These are phyloP conservation scores for Lentinula raphanica DNA, from an alignment of 768 basidiomycete genomes.

Conservation along the genomic window DNA sequence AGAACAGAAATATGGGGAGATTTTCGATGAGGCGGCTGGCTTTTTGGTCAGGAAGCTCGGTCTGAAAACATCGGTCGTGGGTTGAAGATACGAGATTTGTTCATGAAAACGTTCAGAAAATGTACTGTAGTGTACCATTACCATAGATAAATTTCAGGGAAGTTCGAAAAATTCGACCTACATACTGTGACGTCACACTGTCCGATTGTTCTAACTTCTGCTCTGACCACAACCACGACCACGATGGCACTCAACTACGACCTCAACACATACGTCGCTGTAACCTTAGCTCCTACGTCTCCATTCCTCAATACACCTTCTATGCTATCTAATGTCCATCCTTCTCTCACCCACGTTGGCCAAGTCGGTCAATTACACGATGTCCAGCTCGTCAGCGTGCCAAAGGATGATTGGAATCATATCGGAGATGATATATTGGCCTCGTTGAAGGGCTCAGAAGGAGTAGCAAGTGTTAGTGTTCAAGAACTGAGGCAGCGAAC, in stretches of 20 bases:
- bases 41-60: not conserved
- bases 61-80: no score
- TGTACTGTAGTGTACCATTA: no score
- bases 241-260: slow-evolving; percentile 25
- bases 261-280: slow-evolving; percentile 37
- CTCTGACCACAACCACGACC: slow-evolving; percentile 8
- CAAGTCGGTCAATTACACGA: slow-evolving; percentile 37
- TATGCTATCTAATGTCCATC: slow-evolving; percentile 25
- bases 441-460: slow-evolving; percentile 22
- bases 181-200: slow-evolving; percentile 3
- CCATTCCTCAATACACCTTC: slow-evolving; percentile 26
- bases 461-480: slow-evolving; percentile 32
- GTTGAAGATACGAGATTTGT: no score
- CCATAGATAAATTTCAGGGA: no score
- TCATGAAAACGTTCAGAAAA: no score
- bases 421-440: slow-evolving; percentile 25
- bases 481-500: slow-evolving; percentile 29
- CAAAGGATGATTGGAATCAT: slow-evolving; percentile 32
- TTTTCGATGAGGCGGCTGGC: not conserved
- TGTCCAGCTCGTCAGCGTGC: slow-evolving; percentile 40
- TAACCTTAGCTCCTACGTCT: slow-evolving; percentile 34
- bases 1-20: not conserved
- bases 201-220: not conserved
- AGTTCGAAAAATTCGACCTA: no score
- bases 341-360: slow-evolving; percentile 32